These are phyloP conservation scores for Talaromyces amestolkiae DNA, from an alignment of 2,329 filamentous ascomycete genomes.

Conservation along the genomic window DNA sequence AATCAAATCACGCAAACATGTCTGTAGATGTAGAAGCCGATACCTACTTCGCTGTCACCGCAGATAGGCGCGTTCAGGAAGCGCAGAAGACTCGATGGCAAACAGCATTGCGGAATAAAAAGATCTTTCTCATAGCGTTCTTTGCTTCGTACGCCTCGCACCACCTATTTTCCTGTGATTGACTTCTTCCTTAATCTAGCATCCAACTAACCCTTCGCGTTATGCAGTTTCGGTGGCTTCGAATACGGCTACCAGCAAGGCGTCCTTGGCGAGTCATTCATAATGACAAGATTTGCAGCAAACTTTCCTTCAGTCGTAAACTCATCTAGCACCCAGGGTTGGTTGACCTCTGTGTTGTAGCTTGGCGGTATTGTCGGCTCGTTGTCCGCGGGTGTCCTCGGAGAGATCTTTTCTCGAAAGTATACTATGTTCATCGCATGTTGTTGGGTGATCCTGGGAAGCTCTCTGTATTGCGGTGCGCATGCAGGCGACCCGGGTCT, in stretches of 20 bases:
- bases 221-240: conserved; percentile 44
- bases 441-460: conserved; percentile 50
- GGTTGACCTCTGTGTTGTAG: conserved; percentile 54
- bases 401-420: conserved; percentile 53
- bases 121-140: conserved; percentile 53
- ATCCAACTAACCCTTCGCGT: background rate
- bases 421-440: conserved; percentile 53
- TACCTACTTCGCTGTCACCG: conserved; percentile 9
- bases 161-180: background rate
- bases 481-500: conserved; percentile 25
- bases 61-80: conserved; percentile 22
- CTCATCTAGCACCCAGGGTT: conserved; percentile 39
- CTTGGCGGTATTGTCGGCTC: conserved; percentile 49
- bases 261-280: conserved; percentile 45
- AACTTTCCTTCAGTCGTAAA: conserved; percentile 47
- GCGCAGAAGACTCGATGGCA: conserved; percentile 30
- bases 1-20: background rate
- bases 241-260: conserved; percentile 51
- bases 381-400: conserved; percentile 46
- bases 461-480: conserved; percentile 32
- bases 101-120: conserved; percentile 38
- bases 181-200: background rate
- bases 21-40: background rate
- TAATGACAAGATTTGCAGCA: conserved; percentile 51
- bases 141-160: conserved; percentile 42